Evolutionary conservation across 179 eudicot genomes (phyloP).

Genomic region (Silene vulgaris): DNA sequence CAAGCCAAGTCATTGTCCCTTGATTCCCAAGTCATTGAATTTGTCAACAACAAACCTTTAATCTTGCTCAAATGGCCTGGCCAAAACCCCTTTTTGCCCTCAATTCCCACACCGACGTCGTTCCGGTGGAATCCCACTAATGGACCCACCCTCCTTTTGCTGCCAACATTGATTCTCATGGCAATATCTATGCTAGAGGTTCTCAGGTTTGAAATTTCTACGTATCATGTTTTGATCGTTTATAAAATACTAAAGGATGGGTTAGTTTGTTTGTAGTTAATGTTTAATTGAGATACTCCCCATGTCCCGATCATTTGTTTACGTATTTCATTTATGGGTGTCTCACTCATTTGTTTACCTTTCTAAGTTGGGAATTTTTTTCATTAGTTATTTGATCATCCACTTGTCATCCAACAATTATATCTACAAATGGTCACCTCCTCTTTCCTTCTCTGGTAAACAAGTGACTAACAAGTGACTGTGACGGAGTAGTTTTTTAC

Average conservation of each 20-base stretch:
- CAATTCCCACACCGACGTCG: slow-evolving; percentile 79
- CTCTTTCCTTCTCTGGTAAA: too few relatives aligned
- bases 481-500: not conserved
- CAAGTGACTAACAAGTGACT: too few relatives aligned
- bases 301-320: too few relatives aligned
- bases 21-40: slow-evolving; percentile 46
- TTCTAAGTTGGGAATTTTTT: not conserved
- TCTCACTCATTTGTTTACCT: too few relatives aligned
- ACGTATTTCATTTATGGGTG: too few relatives aligned
- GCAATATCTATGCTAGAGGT: slow-evolving; percentile 68
- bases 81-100: slow-evolving; percentile 42
- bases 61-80: slow-evolving; percentile 71
- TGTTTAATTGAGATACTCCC: too few relatives aligned
- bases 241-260: too few relatives aligned
- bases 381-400: too few relatives aligned
- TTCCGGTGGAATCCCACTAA: slow-evolving; percentile 64
- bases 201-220: slow-evolving; percentile 38
- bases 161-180: slow-evolving; percentile 43
- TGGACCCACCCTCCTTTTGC: slow-evolving; percentile 68
- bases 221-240: not conserved
- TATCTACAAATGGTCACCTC: too few relatives aligned
- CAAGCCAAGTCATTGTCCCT: slow-evolving; percentile 50
- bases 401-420: too few relatives aligned
- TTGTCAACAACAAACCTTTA: slow-evolving; percentile 56
- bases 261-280: too few relatives aligned